Evolutionary conservation across 768 basidiomycete species (phyloP).

Genomic region (Chalciporus chontae): DNA sequence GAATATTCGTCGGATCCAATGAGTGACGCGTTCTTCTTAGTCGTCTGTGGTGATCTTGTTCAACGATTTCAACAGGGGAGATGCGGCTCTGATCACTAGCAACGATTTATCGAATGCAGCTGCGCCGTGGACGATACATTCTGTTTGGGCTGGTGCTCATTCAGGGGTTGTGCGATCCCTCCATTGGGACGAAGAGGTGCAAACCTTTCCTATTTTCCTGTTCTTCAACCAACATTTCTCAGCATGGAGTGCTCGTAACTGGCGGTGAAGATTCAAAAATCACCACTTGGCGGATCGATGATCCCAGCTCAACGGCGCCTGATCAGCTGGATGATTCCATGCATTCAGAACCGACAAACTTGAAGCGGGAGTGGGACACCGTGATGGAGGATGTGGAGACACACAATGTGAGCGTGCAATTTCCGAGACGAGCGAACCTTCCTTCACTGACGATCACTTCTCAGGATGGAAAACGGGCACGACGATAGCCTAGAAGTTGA

Average conservation of each 20-base stretch:
- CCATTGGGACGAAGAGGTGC: constrained; percentile 53
- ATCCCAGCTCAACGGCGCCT: background rate
- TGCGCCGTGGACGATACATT: constrained; percentile 47
- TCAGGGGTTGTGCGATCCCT: constrained; percentile 54
- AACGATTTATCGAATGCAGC: constrained; percentile 34
- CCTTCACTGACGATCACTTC: background rate
- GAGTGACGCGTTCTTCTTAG: constrained; percentile 42
- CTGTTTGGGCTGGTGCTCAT: constrained; percentile 54
- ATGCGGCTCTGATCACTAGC: constrained; percentile 52
- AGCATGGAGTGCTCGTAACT: constrained; percentile 43
- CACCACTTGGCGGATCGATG: constrained; percentile 36
- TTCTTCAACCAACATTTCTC: constrained; percentile 2
- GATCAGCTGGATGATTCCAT: constrained; percentile 10
- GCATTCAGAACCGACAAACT: constrained; percentile 5
- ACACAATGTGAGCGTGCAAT: constrained; percentile 14
- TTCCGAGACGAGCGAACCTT: background rate
- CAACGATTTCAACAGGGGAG: constrained; percentile 41
- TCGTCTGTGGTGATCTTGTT: background rate
- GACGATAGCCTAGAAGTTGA: constrained; percentile 1
- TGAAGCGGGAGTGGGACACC: constrained; percentile 26
- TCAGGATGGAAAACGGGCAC: constrained; percentile 23
- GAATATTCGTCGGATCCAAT: constrained; percentile 70
- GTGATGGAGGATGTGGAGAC: constrained; percentile 10
- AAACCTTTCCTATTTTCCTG: background rate
- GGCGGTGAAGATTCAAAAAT: constrained; percentile 52